Base-by-base conservation (phyloP, 805 yeast species). In the Cyberlindnera galapagoensis region DNA sequence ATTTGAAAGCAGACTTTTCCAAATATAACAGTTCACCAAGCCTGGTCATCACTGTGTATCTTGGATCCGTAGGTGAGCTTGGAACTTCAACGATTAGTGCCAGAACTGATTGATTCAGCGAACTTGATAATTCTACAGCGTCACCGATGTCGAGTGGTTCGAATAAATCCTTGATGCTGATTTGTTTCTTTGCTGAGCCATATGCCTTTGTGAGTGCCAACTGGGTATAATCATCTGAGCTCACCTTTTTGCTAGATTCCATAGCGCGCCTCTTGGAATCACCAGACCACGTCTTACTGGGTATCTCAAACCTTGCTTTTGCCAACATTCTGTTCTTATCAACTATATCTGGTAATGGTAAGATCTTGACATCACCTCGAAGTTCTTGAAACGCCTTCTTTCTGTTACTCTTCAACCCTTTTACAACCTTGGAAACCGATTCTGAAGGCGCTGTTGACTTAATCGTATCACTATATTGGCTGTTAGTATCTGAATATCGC, bases 11-110 rank as follows among this genome's bases (percentile, higher is more conserved):
- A 13, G 60, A 51, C 35, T 65, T 68, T 9, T 69, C 59, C 2
- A 63, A 63, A 55, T 69, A 78, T 3, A 59, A 44, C 11, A 81
- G 54, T 27, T 67, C 73, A 8, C 92, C 92, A 35, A 67, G 67
- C 19, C 65, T 62, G 33, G 70, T 68, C 30, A 76, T 59, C 38
- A 76, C 65, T 0, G 83, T 71, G 43, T 72, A 80, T 20, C 76
- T 56, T 17, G 74, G 71, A 28, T 76, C 78, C 12, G 60, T 59
- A 3, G 69, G 49, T 5, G 59, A 50, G 5, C 49, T 42, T 0
- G 88, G 88, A 17, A 71, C 53, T 17, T 64, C 69, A 2, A 68
- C 75, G 21, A 81, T 66, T 30, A 79, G 69, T 18, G 71, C 69
- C 13, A 79, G 56, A 30, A 65, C 67, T 4, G 67, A 57, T 23